Evolutionary conservation across 139 green algal genomes (phyloP).

Genomic region (Chlamydomonas sphaeroides): DNA sequence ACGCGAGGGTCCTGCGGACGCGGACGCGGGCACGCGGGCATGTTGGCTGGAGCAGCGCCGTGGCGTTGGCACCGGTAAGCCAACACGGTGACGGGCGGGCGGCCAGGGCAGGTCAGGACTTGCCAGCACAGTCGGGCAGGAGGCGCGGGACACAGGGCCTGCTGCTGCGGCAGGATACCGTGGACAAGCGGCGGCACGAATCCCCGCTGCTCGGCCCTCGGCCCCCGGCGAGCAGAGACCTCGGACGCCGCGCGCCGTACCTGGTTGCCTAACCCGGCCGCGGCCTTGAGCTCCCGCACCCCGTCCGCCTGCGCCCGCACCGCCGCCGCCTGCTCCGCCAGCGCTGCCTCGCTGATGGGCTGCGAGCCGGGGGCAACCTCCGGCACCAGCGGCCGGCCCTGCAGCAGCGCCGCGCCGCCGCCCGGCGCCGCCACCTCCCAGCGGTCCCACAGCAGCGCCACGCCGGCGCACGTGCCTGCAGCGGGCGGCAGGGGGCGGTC

Average conservation of each 20-base stretch:
- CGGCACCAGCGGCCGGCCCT: conserved; percentile 30
- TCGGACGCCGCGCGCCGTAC: not conserved
- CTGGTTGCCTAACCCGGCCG: conserved; percentile 20
- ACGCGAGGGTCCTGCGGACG: conserved; percentile 16
- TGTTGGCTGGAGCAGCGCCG: not conserved
- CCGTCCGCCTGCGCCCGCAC: conserved; percentile 34
- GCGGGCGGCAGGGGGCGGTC: not conserved
- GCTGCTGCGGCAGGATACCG: not conserved
- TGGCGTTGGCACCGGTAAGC: no score
- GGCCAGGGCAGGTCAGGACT: not conserved
- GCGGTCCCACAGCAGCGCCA: conserved; percentile 23
- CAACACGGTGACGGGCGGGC: not conserved
- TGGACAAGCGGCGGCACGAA: not conserved
- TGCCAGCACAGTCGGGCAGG: not conserved
- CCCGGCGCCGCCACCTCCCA: conserved; percentile 11
- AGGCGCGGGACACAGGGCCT: not conserved
- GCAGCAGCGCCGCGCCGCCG: not conserved
- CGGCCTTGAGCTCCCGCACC: conserved; percentile 17
- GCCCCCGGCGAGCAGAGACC: not conserved
- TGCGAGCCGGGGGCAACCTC: not conserved
- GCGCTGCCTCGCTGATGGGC: not conserved
- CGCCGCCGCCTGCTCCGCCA: not conserved
- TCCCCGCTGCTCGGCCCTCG: not conserved
- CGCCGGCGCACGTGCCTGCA: conserved; percentile 3
- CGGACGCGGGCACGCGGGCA: not conserved